Conservation (phyloP, 345 rosid genomes). For the Acer yangbiense region DNA sequence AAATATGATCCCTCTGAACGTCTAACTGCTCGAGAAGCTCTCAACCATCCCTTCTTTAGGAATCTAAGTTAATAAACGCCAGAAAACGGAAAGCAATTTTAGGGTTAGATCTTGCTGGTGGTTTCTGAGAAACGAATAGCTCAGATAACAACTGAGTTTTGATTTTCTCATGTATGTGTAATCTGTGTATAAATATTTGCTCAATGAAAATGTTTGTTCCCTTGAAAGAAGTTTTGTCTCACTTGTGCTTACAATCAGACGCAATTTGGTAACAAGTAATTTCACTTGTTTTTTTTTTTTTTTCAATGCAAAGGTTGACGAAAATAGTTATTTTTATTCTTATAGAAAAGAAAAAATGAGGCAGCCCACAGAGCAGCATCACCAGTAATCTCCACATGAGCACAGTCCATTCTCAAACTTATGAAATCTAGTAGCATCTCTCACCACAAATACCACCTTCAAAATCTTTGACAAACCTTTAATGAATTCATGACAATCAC, state of each 20-base stretch:
- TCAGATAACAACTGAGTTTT: background rate
- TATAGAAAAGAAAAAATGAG: too few relatives aligned
- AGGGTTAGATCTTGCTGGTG: background rate
- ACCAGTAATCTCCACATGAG: conserved; percentile 78
- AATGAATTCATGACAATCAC: conserved; percentile 82
- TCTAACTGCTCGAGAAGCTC: conserved; percentile 65
- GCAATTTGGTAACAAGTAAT: background rate
- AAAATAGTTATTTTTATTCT: too few relatives aligned
- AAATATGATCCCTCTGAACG: conserved; percentile 72
- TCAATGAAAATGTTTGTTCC: conserved; percentile 4
- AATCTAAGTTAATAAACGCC: conserved; percentile 28
- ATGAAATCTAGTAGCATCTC: conserved; percentile 89
- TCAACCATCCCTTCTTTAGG: conserved; percentile 70
- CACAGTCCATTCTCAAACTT: conserved; percentile 66
- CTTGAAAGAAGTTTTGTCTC: background rate
- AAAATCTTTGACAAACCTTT: conserved; percentile 66
- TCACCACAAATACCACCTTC: conserved; percentile 52
- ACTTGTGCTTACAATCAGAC: background rate
- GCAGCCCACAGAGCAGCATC: background rate
- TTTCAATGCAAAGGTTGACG: too few relatives aligned
- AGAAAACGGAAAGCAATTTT: background rate
- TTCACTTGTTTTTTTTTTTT: too few relatives aligned
- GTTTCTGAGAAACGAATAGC: background rate
- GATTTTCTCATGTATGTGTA: conserved; percentile 7
- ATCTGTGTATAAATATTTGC: background rate